These are phyloP conservation scores for Fusarium austroafricanum DNA, from an alignment of 2,329 filamentous ascomycete species.

Conservation along the genomic window DNA sequence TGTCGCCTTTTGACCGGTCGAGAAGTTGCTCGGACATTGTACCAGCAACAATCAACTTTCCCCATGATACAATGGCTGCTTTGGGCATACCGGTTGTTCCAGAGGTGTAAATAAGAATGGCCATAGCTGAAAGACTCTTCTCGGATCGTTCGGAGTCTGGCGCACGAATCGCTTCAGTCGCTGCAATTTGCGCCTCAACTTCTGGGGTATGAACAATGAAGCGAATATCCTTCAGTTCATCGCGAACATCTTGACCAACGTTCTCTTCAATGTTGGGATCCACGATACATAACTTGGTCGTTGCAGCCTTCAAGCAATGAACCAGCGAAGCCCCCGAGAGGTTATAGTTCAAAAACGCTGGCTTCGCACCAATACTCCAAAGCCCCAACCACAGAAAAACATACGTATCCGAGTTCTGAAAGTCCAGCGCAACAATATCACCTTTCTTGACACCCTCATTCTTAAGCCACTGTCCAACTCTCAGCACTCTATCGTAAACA, in stretches of 20 bases:
- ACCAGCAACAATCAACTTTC: constrained; percentile 67
- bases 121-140: constrained; percentile 66
- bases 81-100: constrained; percentile 89
- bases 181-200: constrained; percentile 64
- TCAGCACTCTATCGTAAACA: constrained; percentile 75
- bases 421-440: constrained; percentile 84
- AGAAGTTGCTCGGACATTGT: constrained; percentile 59
- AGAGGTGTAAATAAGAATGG: constrained; percentile 84
- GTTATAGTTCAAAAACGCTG: constrained; percentile 92
- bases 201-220: constrained; percentile 72
- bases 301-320: constrained; percentile 79
- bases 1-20: constrained; percentile 69
- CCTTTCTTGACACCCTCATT: constrained; percentile 70
- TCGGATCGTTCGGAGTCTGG: constrained; percentile 68
- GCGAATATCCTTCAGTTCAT: constrained; percentile 62
- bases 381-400: constrained; percentile 80
- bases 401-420: constrained; percentile 83
- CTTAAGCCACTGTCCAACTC: constrained; percentile 81
- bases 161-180: constrained; percentile 64
- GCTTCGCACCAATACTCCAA: constrained; percentile 85
- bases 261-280: constrained; percentile 70
- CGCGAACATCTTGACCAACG: constrained; percentile 67
- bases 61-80: constrained; percentile 80
- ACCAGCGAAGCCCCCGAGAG: constrained; percentile 75
- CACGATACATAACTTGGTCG: constrained; percentile 74